Base-by-base conservation (phyloP, 495 filamentous ascomycete genomes). In the Choiromyces venosus region DNA sequence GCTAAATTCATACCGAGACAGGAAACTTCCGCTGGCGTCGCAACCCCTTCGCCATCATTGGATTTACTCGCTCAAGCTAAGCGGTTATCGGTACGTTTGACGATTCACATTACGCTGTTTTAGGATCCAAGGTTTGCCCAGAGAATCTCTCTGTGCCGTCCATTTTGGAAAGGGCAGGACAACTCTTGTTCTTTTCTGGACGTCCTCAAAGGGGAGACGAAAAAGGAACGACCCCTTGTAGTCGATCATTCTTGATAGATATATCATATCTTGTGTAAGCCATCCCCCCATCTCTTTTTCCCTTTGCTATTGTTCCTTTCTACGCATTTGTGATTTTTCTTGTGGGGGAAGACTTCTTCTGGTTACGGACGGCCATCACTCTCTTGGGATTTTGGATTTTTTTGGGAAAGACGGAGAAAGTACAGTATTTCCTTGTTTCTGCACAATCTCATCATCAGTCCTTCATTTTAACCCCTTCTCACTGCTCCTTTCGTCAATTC, bases 71-170 rank as follows among this genome's bases (percentile, higher is more conserved):
- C 73, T 39, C 64, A 64, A 74, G 39, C 69, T 76, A 76, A 33
- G 75, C 67, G 74, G 74, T 67, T 77, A 77, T 76, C 67, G 56
- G 69, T 73, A 66, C 67, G 66, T 66, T 37, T 72, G 66, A 35
- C 75, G 74, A 74, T 70, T 72, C 75, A 70, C 39, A 77, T 76
- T 42, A 29, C 66, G 65, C 65, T 64, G 33, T 69, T 77, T 77
- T 37, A 36, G 66, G 72, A 42, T 40, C 37, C 69, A 46, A 33
- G 52, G 25, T 29, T 61, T 33, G 52, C 52, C 52, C 52, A 61
- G 52, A 33, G 52, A 61, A 16, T 4, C 52, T 33, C 52, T 61
- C 12, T 10, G 0, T 18, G n/a, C n/a, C n/a, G n/a, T n/a, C n/a
- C n/a, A n/a, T n/a, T n/a, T n/a, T n/a, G n/a, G n/a, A n/a, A n/a